Evolutionary conservation across 2,329 filamentous ascomycete species (phyloP).

Genomic region (Nemania sp.): DNA sequence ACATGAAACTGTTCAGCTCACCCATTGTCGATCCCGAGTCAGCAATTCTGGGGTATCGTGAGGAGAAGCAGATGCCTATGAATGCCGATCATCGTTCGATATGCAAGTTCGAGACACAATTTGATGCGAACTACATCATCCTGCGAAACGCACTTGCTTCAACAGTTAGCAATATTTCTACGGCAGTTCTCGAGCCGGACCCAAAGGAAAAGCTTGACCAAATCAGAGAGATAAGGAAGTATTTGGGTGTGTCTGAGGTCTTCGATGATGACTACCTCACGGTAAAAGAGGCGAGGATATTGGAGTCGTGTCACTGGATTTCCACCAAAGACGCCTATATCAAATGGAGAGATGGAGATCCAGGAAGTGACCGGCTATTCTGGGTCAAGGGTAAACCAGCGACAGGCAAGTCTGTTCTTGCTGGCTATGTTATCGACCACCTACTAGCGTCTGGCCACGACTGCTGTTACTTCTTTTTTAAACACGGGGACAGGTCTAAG

Average conservation of each 20-base stretch:
- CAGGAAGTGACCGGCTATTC: not conserved
- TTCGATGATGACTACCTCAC: not conserved
- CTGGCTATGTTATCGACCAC: constrained; percentile 1
- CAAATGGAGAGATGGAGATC: not conserved
- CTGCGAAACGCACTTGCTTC: constrained; percentile 12
- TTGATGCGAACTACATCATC: constrained; percentile 15
- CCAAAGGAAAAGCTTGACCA: not conserved
- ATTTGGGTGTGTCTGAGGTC: not conserved
- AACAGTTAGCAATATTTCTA: constrained; percentile 3
- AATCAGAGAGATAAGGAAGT: not conserved
- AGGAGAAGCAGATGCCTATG: constrained; percentile 16
- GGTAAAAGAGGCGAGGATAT: not conserved
- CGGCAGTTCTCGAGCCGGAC: not conserved
- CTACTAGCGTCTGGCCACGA: not conserved
- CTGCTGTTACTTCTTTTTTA: constrained; percentile 17
- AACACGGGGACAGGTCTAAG: constrained; percentile 4
- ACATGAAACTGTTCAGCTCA: not conserved
- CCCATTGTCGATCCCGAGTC: constrained; percentile 16
- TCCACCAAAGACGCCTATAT: not conserved
- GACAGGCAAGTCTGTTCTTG: constrained; percentile 4
- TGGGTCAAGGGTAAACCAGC: constrained; percentile 7
- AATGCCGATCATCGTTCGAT: constrained; percentile 21
- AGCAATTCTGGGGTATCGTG: constrained; percentile 12
- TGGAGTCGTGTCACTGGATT: not conserved
- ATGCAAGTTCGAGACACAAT: constrained; percentile 15